Base-by-base conservation (phyloP, 208 protist genomes). In the Porcisia hertigi region DNA sequence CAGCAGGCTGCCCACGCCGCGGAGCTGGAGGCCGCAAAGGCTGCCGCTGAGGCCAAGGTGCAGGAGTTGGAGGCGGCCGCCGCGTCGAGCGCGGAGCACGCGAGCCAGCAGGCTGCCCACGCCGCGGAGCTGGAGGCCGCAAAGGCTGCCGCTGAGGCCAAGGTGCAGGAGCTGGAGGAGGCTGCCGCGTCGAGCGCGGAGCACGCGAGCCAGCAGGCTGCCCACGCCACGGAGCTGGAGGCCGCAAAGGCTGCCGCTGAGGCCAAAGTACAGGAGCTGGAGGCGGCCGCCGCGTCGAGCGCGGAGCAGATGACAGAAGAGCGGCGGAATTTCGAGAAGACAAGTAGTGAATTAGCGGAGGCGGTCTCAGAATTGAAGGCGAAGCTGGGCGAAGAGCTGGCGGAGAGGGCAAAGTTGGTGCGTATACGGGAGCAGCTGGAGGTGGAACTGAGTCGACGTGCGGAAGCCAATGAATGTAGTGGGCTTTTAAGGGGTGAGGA, bases 381-480 rank as follows among this genome's bases (percentile, higher is more conserved):
- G 25, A n/a, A 70, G 49, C 4, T 75, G 36, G 39, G 43, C 49
- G 23, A 34, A 3, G 71, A 12, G 25, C 43, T 76, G 9, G 34
- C 18, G 2, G 3, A 18, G 20, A 45, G 43, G 11, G 1, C 23
- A 0, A 54, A 69, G 41, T 14, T 77, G 52, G 63, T 12, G 0
- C 43, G 36, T 11, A 66, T 41, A 1, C 66, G 70, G 36, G 58
- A 4, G 7, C 62, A 76, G 45, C 70, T 69, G 52, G 45, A 43
- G 52, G 1, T 39, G 20, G 77, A 82, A 41, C 49, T 82, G 23
- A 54, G 47, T 0, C 54, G 49, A 16, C 77, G 72, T 18, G 65
- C 72, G 1, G 73, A 53, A 25, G 71, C 72, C 0, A 77, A 54
- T 9, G 77, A 82, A 58, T 34, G 30, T 30, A 82, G 66, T 14